Evolutionary conservation across 345 rosid species (phyloP), one percentile per base, ranked within the genome.

Genomic region (Trapa bicornis): DNA sequence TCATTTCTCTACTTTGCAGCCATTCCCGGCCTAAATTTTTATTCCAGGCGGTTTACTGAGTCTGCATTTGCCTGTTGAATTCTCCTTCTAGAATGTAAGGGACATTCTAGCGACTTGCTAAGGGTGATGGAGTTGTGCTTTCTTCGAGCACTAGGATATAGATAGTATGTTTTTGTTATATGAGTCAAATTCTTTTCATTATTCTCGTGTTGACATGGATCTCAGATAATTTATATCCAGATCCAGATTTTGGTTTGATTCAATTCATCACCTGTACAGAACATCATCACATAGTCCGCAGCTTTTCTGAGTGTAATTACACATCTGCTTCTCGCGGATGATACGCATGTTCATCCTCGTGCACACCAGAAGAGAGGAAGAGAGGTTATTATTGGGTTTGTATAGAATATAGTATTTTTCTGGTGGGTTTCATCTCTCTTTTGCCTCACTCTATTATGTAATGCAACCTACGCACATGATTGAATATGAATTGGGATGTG

Each of bases 31-130:
- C 79, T 84, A 85, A 86, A 80, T 86, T 82, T 81, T 78, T 65
- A 0, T 76, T 82, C 71, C 74, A 89, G 89, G 79, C 71, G 80
- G 81, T 89, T 86, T 81, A 78, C 76, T 69, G 74, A 77, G 87
- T 87, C 89, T 81, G 73, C 67, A 35, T 45, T 74, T 72, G 65
- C 85, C 80, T 87, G 82, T 87, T 89, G 83, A 67, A 54, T 61
- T 22, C 57, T 64, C 62, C 56, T 65, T 76, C 81, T 77, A 75
- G 87, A 82, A 76, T 85, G 85, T 77, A 80, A 8, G 86, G 88
- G 74, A 76, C 96, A 84, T 84, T 81, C 86, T 84, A 80, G 84
- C 82, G 67, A 70, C 86, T 79, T 22, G 78, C 72, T 84, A 78
- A 74, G 81, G 76, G 76, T 80, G 70, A 70, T 76, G 62, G 66